Evolutionary conservation across 441 rosid species (phyloP).

Genomic region (Dalechampia spathulata): DNA sequence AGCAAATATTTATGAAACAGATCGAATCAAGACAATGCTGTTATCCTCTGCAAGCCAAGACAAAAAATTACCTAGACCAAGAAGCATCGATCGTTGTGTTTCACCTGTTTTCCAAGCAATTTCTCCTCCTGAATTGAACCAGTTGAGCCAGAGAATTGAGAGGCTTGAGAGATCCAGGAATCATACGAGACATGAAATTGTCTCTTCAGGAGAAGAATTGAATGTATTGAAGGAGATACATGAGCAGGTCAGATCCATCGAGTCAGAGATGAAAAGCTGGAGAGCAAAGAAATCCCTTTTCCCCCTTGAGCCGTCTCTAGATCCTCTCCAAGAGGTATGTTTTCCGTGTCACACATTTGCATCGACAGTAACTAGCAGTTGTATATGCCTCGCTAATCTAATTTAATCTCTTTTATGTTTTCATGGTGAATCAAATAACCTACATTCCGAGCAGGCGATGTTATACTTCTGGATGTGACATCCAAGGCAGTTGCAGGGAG

Average conservation of each 20-base stretch:
- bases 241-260: slow-evolving; percentile 58
- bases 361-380: not conserved
- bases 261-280: slow-evolving; percentile 44
- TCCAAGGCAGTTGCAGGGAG: no score
- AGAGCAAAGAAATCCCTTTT: slow-evolving; percentile 32
- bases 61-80: slow-evolving; percentile 28
- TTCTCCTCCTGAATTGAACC: slow-evolving; percentile 32
- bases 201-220: slow-evolving; percentile 31
- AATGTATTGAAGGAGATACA: slow-evolving; percentile 53
- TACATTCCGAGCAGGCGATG: slow-evolving; percentile 54
- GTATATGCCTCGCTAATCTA: not conserved
- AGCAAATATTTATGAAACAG: slow-evolving; percentile 11
- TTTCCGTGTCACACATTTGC: not conserved
- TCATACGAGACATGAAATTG: slow-evolving; percentile 26
- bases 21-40: slow-evolving; percentile 28
- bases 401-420: slow-evolving; percentile 8
- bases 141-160: slow-evolving; percentile 44
- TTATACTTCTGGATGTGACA: slow-evolving; percentile 66
- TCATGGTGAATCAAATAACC: not conserved
- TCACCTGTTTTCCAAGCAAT: slow-evolving; percentile 10
- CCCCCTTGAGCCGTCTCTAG: slow-evolving; percentile 26
- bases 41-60: slow-evolving; percentile 20
- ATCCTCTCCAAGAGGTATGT: slow-evolving; percentile 41
- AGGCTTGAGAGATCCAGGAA: slow-evolving; percentile 43
- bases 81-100: slow-evolving; percentile 24